Evolutionary conservation across 2,329 filamentous ascomycete species (phyloP).

Genomic region (Ophiocordyceps camponoti-leonardi): DNA sequence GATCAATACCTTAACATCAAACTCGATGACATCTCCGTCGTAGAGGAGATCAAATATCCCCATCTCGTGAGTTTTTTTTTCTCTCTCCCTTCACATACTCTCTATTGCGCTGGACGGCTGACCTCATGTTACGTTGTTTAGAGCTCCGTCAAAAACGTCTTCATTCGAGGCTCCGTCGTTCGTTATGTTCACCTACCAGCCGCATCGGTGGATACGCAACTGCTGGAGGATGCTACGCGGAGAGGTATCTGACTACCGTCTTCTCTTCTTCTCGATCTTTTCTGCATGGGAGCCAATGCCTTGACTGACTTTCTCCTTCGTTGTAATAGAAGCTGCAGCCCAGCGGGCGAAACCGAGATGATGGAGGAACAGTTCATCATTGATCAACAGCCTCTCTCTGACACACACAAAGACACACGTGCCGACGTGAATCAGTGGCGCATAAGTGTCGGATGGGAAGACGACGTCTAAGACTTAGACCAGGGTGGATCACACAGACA

Average conservation of each 20-base stretch:
- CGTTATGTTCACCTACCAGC: conserved; percentile 81
- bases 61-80: conserved; percentile 47
- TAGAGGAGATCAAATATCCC: conserved; percentile 88
- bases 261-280: too few species aligned
- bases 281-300: too few species aligned
- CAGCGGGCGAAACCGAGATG: conserved; percentile 40
- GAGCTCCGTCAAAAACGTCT: conserved; percentile 83
- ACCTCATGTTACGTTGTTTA: too few species aligned
- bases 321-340: conserved; percentile 32
- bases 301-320: neutral
- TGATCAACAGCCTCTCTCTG: neutral
- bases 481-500: neutral
- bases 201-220: conserved; percentile 63
- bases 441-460: too few species aligned
- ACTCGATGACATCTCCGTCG: conserved; percentile 82
- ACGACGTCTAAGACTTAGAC: neutral
- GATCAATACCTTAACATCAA: conserved; percentile 99
- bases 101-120: too few species aligned
- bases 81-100: too few species aligned
- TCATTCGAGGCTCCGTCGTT: conserved; percentile 84
- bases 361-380: conserved; percentile 4
- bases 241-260: conserved; percentile 39
- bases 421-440: too few species aligned
- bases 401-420: too few species aligned
- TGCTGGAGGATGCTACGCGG: conserved; percentile 81